Evolutionary conservation across 495 filamentous ascomycete genomes (phyloP).

Genomic region (Lepraria neglecta): DNA sequence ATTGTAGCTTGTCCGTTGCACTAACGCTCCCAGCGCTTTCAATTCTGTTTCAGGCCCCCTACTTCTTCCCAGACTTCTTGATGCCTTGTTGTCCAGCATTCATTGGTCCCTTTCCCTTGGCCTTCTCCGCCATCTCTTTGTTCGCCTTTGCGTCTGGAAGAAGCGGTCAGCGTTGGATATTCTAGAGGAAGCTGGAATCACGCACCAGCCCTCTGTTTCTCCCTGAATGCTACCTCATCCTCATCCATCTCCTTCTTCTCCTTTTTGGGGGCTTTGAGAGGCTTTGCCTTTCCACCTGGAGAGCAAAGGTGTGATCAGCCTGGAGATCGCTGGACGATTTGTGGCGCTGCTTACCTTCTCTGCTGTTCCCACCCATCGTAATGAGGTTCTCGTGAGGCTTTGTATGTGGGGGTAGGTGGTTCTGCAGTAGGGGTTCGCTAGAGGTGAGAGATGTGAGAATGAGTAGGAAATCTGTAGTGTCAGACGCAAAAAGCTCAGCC

Average conservation of each 20-base stretch:
- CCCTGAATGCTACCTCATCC: conserved; percentile 65
- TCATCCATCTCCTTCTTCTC: conserved; percentile 67
- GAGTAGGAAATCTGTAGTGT: not conserved
- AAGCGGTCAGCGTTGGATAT: not conserved
- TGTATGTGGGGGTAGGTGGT: too few species aligned
- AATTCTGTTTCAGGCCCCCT: conserved; percentile 18
- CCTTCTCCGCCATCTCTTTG: conserved; percentile 64
- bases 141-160: conserved; percentile 66
- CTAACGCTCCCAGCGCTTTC: not conserved
- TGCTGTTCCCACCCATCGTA: conserved; percentile 61
- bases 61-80: conserved; percentile 91
- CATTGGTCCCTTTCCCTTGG: conserved; percentile 53
- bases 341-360: conserved; percentile 48
- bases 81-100: conserved; percentile 76
- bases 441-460: too few species aligned
- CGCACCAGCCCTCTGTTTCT: conserved; percentile 69
- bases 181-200: not conserved
- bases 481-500: conserved; percentile 2
- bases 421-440: not conserved
- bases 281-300: conserved; percentile 78
- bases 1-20: not conserved
- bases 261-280: conserved; percentile 76
- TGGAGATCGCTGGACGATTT: not conserved
- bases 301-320: conserved; percentile 6
- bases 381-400: not conserved